Base-by-base conservation (phyloP, 148 eudicot genomes). In the Spergularia bocconei region DNA sequence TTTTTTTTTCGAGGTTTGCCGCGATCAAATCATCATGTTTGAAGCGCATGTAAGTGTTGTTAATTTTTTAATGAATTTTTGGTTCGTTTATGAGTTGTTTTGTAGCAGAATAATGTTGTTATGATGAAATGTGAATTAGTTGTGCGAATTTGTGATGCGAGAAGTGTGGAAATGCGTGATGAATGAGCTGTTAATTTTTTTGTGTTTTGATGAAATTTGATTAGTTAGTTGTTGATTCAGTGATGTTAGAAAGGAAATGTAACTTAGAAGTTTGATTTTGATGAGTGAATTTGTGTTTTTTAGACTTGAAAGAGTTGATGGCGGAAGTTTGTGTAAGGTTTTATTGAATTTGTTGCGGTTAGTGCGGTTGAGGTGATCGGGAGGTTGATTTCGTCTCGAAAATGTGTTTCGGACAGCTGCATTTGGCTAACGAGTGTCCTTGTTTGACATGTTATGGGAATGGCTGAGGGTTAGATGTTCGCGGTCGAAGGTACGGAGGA, bases 21-120 rank as follows among this genome's bases (percentile, higher is more conserved):
- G 65, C 65, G 20, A 55, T 67, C 70, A 29, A 51, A 10, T 41
- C 71, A 65, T 48, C 77, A 80, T 80, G 83, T 80, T 80, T 72
- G 83, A 80, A 72, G 79, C 83, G 52, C 83, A 76, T 80, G 83
- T 80, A 71, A 80, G 83, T 80, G 58, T n/a, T n/a, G n/a, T n/a
- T n/a, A n/a, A n/a, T n/a, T 41, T 61, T 29, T 62, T 41, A 41
- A 7, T 19, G 39, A 14, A 14, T 73, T 14, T 15, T 11, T 48
- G 2, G 25, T 72, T 23, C 21, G 21, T 71, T 36, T 66, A 20
- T 25, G 16, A 9, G 60, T 41, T 29, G 6, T 41, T 15, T 67
- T 54, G 68, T 20, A 14, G 54, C 17, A 38, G n/a, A n/a, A 13
- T 44, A 2, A 11, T 20, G 16, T 53, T 39, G 17, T 29, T 29